Conservation (phyloP, 352 stramenopile species). For the Pythium oligandrum region DNA sequence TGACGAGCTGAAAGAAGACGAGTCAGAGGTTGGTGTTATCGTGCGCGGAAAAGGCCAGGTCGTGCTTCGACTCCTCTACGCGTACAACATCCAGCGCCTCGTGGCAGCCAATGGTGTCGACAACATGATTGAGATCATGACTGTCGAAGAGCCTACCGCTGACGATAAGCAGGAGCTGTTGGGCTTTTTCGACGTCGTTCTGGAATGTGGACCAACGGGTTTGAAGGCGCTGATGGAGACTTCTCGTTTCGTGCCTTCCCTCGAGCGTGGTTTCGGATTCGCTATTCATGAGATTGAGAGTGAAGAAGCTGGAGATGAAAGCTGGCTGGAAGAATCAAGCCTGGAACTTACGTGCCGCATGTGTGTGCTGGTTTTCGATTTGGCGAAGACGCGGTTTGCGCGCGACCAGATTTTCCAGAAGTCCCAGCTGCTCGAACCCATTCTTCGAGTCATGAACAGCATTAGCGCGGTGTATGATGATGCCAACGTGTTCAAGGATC, state of each 20-base stretch:
- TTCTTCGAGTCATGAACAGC: neutral
- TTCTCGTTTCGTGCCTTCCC: constrained; percentile 32
- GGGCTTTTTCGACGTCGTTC: constrained; percentile 59
- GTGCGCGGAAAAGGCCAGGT: constrained; percentile 24
- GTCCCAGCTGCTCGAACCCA: constrained; percentile 10
- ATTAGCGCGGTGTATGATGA: no score
- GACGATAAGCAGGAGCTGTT: constrained; percentile 40
- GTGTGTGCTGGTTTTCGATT: constrained; percentile 44
- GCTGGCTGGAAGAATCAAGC: constrained; percentile 5
- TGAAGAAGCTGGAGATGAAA: neutral
- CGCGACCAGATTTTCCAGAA: constrained; percentile 48
- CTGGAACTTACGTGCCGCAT: constrained; percentile 49
- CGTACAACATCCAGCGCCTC: constrained; percentile 58
- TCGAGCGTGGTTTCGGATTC: constrained; percentile 27
- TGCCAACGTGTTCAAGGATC: no score
- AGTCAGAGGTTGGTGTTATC: neutral
- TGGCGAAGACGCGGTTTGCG: constrained; percentile 28
- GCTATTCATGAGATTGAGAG: constrained; percentile 5
- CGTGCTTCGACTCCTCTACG: constrained; percentile 52
- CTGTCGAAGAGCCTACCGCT: constrained; percentile 10
- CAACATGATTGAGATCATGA: constrained; percentile 43
- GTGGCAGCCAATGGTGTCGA: constrained; percentile 59
- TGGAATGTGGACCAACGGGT: constrained; percentile 35
- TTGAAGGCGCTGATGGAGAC: constrained; percentile 48
- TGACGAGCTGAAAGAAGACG: constrained; percentile 25